Evolutionary conservation across 306 rosid genomes (phyloP), one percentile per base, ranked within the genome.

Genomic region (Chamaecrista fasciculata): DNA sequence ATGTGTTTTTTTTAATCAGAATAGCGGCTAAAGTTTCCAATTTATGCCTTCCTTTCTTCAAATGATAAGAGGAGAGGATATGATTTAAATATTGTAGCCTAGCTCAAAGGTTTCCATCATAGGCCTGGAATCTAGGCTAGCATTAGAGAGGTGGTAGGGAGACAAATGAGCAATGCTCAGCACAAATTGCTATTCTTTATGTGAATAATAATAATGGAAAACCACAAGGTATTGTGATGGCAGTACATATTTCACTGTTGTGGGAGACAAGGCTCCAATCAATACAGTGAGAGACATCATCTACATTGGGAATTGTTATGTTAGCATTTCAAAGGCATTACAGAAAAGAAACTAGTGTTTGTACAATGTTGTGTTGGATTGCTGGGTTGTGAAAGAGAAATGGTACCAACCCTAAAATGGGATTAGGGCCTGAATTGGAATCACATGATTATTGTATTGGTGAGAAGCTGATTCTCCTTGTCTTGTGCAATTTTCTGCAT

Each of bases 241-340:
- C 71, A 36, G 83, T 72, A 71, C 63, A 67, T n/a, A n/a, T n/a
- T 69, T 73, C 69, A 58, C 47, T 48, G 74, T 66, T 62, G 46
- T 23, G 43, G 69, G 78, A 68, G 82, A 79, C 85, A 85, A 55
- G 69, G 82, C 11, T 71, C 64, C 84, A 81, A 61, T 53, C 36
- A 49, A 29, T 31, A 61, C 74, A 57, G 66, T 62, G 63, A 57
- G 71, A 49, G n/a, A n/a, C n/a, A n/a, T n/a, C 70, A 33, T 39
- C 57, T 73, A 62, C 84, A 21, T 65, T 65, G 79, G 77, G 68
- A 85, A 73, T 76, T 83, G 88, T 62, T 64, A 34, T 77, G 62
- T 72, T 72, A 44, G 66, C 69, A 56, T 42, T 50, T 71, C 49
- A 43, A 75, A 77, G 74, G 68, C 77, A 77, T 67, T 19, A 37